Percentiles rank a stretch among this genome's conserved stretches.
Evolutionary conservation across 331 rosid genomes (phyloP).

Genomic region (Malus hybrid): DNA sequence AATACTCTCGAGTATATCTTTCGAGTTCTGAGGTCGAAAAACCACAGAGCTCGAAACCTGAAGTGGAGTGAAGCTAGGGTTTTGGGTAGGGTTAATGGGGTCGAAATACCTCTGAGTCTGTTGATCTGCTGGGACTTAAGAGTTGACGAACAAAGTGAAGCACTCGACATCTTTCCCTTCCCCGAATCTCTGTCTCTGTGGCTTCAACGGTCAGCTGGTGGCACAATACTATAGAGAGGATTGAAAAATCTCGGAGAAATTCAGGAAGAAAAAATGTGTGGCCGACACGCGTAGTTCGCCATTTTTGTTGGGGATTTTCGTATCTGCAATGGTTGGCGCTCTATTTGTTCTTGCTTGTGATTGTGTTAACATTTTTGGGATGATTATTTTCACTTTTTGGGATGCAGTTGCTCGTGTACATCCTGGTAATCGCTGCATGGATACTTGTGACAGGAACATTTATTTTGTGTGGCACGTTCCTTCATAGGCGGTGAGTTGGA

Average conservation of each 20-base stretch:
- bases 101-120: conserved; percentile 19
- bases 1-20: conserved; percentile 15
- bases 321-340: conserved; percentile 84
- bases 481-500: conserved; percentile 60
- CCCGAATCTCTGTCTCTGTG: conserved; percentile 5
- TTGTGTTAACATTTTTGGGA: background rate
- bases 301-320: conserved; percentile 39
- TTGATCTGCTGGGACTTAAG: conserved; percentile 67
- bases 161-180: conserved; percentile 41
- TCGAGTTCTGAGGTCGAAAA: conserved; percentile 13
- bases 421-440: conserved; percentile 69
- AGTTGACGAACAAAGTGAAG: conserved; percentile 68
- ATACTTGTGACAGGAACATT: conserved; percentile 46
- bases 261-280: conserved; percentile 9
- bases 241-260: conserved; percentile 6
- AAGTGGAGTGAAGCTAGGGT: conserved; percentile 6
- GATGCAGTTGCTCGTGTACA: conserved; percentile 71
- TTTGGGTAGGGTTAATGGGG: background rate
- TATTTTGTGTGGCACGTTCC: conserved; percentile 32
- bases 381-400: conserved; percentile 71
- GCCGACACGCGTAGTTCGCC: conserved; percentile 34
- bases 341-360: conserved; percentile 2
- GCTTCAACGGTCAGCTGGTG: conserved; percentile 24
- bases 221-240: background rate
- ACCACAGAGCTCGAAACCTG: background rate